Evolutionary conservation across 768 basidiomycete species (phyloP).

Genomic region (Boletus eberwhitei): DNA sequence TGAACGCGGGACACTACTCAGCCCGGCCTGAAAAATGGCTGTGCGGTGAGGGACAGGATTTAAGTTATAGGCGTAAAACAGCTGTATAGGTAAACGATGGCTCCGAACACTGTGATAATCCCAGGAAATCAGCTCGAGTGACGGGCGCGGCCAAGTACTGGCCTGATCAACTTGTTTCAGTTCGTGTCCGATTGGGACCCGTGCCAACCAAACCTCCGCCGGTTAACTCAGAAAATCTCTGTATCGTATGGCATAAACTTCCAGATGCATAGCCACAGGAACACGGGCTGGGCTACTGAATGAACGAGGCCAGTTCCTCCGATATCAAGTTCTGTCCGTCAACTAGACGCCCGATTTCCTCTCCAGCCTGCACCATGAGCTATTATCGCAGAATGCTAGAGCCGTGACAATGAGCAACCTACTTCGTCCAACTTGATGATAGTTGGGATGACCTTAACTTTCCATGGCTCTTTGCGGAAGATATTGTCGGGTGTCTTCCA

Average conservation of each 20-base stretch:
- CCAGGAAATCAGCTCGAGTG: background rate
- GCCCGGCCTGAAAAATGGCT: background rate
- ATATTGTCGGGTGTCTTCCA: slow-evolving; percentile 62
- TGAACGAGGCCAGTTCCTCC: slow-evolving; percentile 19
- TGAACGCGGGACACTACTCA: background rate
- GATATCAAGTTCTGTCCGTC: slow-evolving; percentile 26
- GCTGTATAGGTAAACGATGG: background rate
- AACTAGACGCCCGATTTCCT: slow-evolving; percentile 30
- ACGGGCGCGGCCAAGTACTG: background rate
- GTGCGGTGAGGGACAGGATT: background rate
- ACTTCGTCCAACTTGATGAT: slow-evolving; percentile 61
- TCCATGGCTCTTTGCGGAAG: slow-evolving; percentile 64
- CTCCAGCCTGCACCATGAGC: slow-evolving; percentile 17
- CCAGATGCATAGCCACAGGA: slow-evolving; percentile 2
- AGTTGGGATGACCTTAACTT: slow-evolving; percentile 58
- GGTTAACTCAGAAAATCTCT: background rate
- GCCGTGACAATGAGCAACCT: slow-evolving; percentile 27
- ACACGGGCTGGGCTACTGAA: slow-evolving; percentile 9
- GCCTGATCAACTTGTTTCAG: background rate
- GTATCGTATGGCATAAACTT: background rate
- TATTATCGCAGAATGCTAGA: background rate
- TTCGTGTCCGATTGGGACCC: background rate
- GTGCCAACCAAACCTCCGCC: background rate
- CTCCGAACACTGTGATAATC: background rate
- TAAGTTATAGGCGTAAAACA: background rate